Evolutionary conservation across 1,284 basidiomycete species (phyloP), one percentile per base, ranked within the genome.

Genomic region (Phellopilus nigrolimitatus): DNA sequence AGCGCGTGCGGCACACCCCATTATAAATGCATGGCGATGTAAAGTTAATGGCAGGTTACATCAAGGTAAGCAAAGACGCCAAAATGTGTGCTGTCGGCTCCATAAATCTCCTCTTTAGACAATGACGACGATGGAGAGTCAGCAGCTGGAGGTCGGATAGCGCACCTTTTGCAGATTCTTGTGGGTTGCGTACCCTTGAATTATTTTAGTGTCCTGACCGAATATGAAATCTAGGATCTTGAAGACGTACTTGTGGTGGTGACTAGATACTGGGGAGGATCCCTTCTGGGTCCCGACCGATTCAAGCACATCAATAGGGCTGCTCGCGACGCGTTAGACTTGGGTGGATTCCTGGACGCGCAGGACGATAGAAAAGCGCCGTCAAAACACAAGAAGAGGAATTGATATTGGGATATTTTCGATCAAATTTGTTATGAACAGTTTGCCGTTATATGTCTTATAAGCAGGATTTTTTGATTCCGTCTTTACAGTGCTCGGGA

Each of bases 271-370:
- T 91, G 82, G 60, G 88, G 88, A 15, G 88, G 88, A 1, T 87
- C 84, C 21, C 84, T 86, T 56, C 73, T 95, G 0, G 90, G 92
- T 1, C 81, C 92, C 0, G 91, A 95, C 65, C 76, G 93, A 22
- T 95, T 95, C 74, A 95, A 94, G 65, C 88, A 92, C 58, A 94
- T 94, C 63, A 93, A 91, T 61, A 88, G 93, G 64, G 90, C 88
- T 3, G 92, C 91, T 5, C 74, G 92, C 19, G 89, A 90, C 61
- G 91, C 91, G 0, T 71, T 95, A 9, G 88, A 93, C 46, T 56
- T 81, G 0, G 92, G 87, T n/a, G 88, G 88, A 0, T 88, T 91
- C 62, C 66, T 92, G 22, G 83, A 88, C 7, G 58, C 44, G 1
- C 49, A 36, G 10, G 49, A 54, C 9, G 49, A 33, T 10, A 45